Base-by-base conservation (phyloP, 768 basidiomycete species). In the Rhodocollybia butyracea region DNA sequence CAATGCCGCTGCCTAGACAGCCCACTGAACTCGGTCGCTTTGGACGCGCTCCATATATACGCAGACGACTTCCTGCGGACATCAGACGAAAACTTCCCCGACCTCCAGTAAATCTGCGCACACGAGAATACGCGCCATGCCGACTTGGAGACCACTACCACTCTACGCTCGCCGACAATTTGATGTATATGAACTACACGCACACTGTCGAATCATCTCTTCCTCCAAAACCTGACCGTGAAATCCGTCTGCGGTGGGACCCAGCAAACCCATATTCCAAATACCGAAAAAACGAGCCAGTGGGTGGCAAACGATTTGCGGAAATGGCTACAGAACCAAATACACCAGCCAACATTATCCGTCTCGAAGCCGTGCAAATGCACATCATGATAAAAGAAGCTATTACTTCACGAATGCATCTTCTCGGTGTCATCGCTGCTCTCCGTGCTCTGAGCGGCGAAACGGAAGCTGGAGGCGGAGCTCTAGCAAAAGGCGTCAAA, bases 141-240 rank as follows among this genome's bases (percentile, higher is more conserved):
- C 85, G 95, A 39, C 80, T 94, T 53, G 76, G 78, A 52, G 86
- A 92, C 59, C 93, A 98, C 76, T 98, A 97, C 76, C 68, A 89
- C 70, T 73, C 75, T 36, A 87, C 94, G 8, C 78, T 98, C 57
- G 83, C 84, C 21, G 89, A 94, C 70, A 82, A 98, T 73, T 77
- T 94, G 62, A 84, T 98, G 81, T 99, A 99, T 80, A 87, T 98
- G 81, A 89, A 88, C 51, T 97, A 98, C 76, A 75, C 81, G 47
- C 96, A 98, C 71, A 79, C 85, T 62, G 70, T 40, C 40, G 11
- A 34, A 24, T 38, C 34, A 15, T 12, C 29, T 10, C 34, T 76
- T 40, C 75, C 69, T n/a, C 71, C 79, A 5, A 79, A 77, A 43
- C 78, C 80, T 12, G 72, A 78, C 11, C 81, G 84, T 57, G 70